Evolutionary conservation across 768 basidiomycete genomes (phyloP).

Genomic region (Calocybe indica): DNA sequence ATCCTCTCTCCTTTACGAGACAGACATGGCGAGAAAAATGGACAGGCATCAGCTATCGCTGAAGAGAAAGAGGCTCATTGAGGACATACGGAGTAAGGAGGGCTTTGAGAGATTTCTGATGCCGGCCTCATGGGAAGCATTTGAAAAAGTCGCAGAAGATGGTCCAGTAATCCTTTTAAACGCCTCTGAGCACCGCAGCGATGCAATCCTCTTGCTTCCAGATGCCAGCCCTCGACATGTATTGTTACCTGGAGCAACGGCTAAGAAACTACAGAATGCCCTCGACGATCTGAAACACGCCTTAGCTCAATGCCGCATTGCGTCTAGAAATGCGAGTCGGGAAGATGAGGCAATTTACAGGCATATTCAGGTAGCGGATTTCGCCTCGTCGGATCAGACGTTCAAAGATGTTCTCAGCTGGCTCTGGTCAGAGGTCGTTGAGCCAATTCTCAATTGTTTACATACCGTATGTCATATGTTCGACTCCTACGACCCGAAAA

Average conservation of each 20-base stretch:
- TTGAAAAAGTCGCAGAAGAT: neutral
- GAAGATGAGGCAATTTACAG: neutral
- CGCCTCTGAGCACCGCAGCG: neutral
- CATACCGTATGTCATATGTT: neutral
- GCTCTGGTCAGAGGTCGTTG: neutral
- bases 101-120: neutral
- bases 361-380: neutral
- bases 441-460: neutral
- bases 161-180: neutral
- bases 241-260: neutral
- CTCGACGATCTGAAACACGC: too few species aligned
- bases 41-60: too few species aligned
- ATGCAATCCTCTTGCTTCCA: neutral
- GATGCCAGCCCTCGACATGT: neutral
- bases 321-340: neutral
- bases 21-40: too few species aligned
- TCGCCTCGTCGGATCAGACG: neutral
- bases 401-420: neutral
- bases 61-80: neutral
- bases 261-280: neutral
- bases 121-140: neutral
- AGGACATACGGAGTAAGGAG: neutral
- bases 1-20: too few species aligned
- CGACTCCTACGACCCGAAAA: neutral
- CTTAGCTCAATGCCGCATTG: neutral